Conservation (phyloP, 192 early-diverging fungal species). For the Gonapodya prolifera region DNA sequence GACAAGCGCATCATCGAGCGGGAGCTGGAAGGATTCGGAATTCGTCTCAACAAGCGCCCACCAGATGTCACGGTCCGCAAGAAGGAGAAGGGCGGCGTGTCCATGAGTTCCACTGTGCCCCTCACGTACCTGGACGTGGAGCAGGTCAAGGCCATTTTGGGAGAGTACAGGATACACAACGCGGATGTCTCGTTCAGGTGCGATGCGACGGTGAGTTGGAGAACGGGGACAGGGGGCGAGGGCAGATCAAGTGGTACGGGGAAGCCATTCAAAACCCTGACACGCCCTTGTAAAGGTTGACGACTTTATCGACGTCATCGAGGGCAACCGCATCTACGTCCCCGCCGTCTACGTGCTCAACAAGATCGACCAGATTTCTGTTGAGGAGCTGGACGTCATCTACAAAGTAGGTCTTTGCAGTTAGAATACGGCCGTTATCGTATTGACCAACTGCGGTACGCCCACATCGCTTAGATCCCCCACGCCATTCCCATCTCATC, state of each 20-base stretch:
- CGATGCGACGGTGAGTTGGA: slow-evolving; percentile 57
- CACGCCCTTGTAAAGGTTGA: too few species aligned
- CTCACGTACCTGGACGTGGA: slow-evolving; percentile 81
- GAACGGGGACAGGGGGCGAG: too few species aligned
- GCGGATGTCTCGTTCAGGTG: slow-evolving; percentile 90
- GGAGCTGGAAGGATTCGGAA: slow-evolving; percentile 95
- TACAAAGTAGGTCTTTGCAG: slow-evolving; percentile 58
- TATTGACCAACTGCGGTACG: not conserved
- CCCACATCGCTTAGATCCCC: slow-evolving; percentile 4
- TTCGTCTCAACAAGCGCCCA: slow-evolving; percentile 91
- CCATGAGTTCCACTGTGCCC: slow-evolving; percentile 83
- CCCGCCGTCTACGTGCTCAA: slow-evolving; percentile 93
- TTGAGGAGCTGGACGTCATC: slow-evolving; percentile 89
- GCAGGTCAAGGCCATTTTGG: slow-evolving; percentile 81
- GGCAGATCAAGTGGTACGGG: too few species aligned
- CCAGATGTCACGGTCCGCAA: slow-evolving; percentile 91
- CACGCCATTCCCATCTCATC: slow-evolving; percentile 30
- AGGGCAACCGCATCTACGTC: slow-evolving; percentile 91
- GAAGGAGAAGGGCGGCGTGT: slow-evolving; percentile 98
- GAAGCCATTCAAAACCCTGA: too few species aligned
- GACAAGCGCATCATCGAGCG: slow-evolving; percentile 91
- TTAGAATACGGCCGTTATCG: slow-evolving; percentile 10
- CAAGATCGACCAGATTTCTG: slow-evolving; percentile 97
- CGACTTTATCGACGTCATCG: slow-evolving; percentile 95
- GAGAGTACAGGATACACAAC: slow-evolving; percentile 93